A percentile compares a stretch with the other conserved stretches of the same genome.
Conservation (phyloP, 2,329 filamentous ascomycete genomes). For the Zasmidium citrigriseum region DNA sequence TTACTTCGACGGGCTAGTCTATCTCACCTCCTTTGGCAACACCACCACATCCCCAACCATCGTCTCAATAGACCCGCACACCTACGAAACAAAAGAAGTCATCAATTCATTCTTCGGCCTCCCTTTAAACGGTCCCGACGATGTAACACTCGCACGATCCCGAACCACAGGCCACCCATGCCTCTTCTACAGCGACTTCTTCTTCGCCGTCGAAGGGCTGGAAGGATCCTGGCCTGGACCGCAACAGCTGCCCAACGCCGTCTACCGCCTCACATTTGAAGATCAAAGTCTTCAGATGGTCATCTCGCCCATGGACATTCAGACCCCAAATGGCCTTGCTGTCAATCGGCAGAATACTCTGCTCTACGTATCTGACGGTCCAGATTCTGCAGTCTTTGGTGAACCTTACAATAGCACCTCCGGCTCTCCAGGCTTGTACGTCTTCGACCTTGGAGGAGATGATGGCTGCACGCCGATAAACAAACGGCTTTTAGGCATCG, state of each 20-base stretch:
- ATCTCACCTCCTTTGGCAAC: constrained; percentile 5
- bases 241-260: constrained; percentile 4
- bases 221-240: neutral
- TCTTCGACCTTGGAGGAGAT: neutral
- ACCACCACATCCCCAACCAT: neutral
- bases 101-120: constrained; percentile 6
- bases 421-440: neutral
- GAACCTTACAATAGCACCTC: neutral
- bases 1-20: neutral
- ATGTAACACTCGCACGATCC: neutral
- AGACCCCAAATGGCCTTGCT: neutral
- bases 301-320: neutral
- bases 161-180: neutral
- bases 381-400: neutral
- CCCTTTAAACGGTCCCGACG: constrained; percentile 3
- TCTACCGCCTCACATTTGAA: neutral
- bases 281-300: neutral
- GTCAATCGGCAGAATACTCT: neutral
- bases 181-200: constrained; percentile 1
- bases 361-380: neutral
- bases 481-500: neutral
- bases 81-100: neutral
- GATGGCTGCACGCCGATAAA: neutral
- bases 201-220: constrained; percentile 1
- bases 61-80: neutral